Conservation (phyloP, 176 grass and related monocot genomes). For the Sorghum bicolor region Sorghum_bicolor_NCBIv3 NC_012873.2:54879001-54879500, state of each 20-base stretch:
- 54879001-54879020: too few species aligned
- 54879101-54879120: too few species aligned
- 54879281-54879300: slow-evolving; percentile 9
- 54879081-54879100: too few species aligned
- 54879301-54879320: not conserved
- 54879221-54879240: not conserved
- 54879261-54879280: slow-evolving; percentile 23
- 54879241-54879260: not conserved
- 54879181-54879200: not conserved
- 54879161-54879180: too few species aligned
- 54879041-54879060: too few species aligned
- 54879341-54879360: not conserved
- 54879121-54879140: too few species aligned
- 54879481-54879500: not conserved
- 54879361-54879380: not conserved
- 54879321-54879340: slow-evolving; percentile 10
- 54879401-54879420: not conserved
- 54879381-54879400: not conserved
- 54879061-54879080: too few species aligned
- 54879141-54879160: too few species aligned
- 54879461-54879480: not conserved
- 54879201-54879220: not conserved
- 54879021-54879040: too few species aligned
- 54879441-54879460: not conserved
- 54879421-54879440: not conserved